phyloP scores from a whole-genome alignment of 2,329 filamentous ascomycete genomes.

The Furcasterigmium sp. region DNA sequence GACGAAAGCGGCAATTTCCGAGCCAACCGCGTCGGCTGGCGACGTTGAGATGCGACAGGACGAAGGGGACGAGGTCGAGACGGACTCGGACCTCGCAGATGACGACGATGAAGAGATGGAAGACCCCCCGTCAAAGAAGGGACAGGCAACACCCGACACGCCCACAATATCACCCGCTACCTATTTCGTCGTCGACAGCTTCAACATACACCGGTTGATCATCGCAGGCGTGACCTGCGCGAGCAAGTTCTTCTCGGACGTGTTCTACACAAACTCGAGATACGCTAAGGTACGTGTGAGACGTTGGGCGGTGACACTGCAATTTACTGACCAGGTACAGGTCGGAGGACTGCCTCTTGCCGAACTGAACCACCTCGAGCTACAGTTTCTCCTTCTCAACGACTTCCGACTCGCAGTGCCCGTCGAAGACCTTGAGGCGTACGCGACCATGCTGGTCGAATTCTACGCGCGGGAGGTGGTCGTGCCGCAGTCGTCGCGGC shows the following conservation, averaged over 20 bases:
- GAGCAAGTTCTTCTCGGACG: conserved; percentile 98
- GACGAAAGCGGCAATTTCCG: conserved; percentile 9
- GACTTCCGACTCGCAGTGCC: conserved; percentile 92
- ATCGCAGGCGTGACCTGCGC: conserved; percentile 97
- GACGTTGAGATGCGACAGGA: conserved; percentile 31
- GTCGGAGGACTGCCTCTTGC: conserved; percentile 88
- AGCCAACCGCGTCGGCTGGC: background rate
- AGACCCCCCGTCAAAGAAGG: conserved; percentile 7
- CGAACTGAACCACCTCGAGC: conserved; percentile 91
- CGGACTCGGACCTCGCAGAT: conserved; percentile 46
- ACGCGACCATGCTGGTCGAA: conserved; percentile 96
- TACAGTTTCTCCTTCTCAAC: conserved; percentile 92
- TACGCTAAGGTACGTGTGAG: conserved; percentile 89
- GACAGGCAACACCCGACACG: conserved; percentile 13
- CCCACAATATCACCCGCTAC: conserved; percentile 33
- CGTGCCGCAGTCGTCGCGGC: conserved; percentile 20
- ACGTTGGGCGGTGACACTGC: no score
- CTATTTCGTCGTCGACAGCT: conserved; percentile 94
- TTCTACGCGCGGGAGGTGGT: conserved; percentile 94
- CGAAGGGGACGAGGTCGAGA: conserved; percentile 33
- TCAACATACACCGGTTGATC: conserved; percentile 94
- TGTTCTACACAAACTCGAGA: conserved; percentile 98
- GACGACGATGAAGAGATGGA: conserved; percentile 32
- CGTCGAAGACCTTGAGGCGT: conserved; percentile 92
- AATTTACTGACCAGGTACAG: no score